Base-by-base conservation (phyloP, 1,284 basidiomycete genomes). In the Trichosporon coremiiforme region DNA sequence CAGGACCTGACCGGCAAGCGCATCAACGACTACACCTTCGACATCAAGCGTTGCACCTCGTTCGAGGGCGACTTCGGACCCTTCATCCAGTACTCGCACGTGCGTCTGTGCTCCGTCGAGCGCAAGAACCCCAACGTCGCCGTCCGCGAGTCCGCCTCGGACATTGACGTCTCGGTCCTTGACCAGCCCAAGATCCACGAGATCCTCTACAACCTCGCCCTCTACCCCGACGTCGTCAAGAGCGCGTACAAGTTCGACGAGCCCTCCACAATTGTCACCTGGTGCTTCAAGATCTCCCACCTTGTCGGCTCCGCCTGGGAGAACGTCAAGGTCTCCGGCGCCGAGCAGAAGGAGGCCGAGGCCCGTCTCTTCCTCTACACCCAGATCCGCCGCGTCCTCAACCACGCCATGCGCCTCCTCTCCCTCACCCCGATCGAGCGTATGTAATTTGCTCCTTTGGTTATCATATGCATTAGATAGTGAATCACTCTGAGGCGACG, bases 1-100 rank as follows among this genome's bases (percentile, higher is more conserved):
- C 97, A 99, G 84, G 96, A 99, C 83, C 95, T 98, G 94, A 87
- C 90, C 55, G 94, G 92, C 31, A 98, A 95, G 84, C 87, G 96
- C 73, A 92, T 97, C 83, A 97, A 97, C 85, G 95, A 97, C 86
- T 99, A 99, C 85, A 90, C 87, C 15, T 98, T 98, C 85, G 92
- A 95, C 84, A 95, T 93, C 90, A 89, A 91, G 75, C 90, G 95
- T 66, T 97, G 98, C 92, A 89, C 93, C 67, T 94, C 92, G 38
- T 98, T 98, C 81, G 94, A 98, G 83, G 96, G 96, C 64, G 96
- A 98, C 84, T 98, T 96, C 1, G 96, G 84, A 31, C 92, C 93
- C 0, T 96, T 95, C 84, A 88, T 97, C 55, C 95, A 96, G 86
- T 98, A 98, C 84, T 94, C 95, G 4, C 96, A 98, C 85, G 95